Percentiles rank a stretch among this genome's conserved stretches.
Conservation (phyloP, 371 early-diverging fungal species). For the Mucor racemosus region DNA sequence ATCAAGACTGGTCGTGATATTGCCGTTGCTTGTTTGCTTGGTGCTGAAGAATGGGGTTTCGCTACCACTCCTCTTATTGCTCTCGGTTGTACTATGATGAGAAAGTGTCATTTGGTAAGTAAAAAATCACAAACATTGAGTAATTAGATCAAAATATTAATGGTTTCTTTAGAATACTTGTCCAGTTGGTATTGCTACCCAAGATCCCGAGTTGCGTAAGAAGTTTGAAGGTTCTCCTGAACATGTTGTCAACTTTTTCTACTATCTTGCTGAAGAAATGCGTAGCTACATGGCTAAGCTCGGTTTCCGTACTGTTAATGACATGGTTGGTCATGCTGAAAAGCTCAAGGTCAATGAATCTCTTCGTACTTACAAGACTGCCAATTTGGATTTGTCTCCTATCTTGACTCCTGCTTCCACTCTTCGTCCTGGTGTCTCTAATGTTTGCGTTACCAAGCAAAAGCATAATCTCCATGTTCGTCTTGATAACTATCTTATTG, state of each 20-base stretch:
- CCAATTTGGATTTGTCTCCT: slow-evolving; percentile 82
- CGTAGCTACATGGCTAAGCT: slow-evolving; percentile 92
- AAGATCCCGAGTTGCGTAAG: slow-evolving; percentile 91
- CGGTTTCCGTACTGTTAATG: slow-evolving; percentile 90
- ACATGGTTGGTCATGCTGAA: slow-evolving; percentile 95
- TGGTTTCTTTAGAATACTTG: slow-evolving; percentile 74
- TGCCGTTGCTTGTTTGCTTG: slow-evolving; percentile 92
- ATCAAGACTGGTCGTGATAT: slow-evolving; percentile 97
- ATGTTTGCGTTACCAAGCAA: slow-evolving; percentile 79
- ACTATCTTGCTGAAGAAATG: slow-evolving; percentile 94
- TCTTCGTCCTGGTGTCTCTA: slow-evolving; percentile 87
- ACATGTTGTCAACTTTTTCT: slow-evolving; percentile 97
- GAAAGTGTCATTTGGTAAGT: slow-evolving; percentile 67
- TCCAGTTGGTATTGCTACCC: slow-evolving; percentile 97
- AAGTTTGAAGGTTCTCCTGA: slow-evolving; percentile 95
- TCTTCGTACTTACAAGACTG: slow-evolving; percentile 82
- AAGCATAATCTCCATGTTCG: slow-evolving; percentile 86
- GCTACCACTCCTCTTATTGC: slow-evolving; percentile 97
- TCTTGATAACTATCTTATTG: slow-evolving; percentile 83
- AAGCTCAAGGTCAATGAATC: slow-evolving; percentile 75
- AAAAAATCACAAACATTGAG: not conserved
- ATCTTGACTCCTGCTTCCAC: slow-evolving; percentile 88
- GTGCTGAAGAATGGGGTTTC: slow-evolving; percentile 98
- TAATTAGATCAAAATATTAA: not conserved
- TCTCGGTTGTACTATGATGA: slow-evolving; percentile 97